Evolutionary conservation across 2,329 filamentous ascomycete species (phyloP), one percentile per base, ranked within the genome.

Genomic region (Sphaerulina vaccinii): DNA sequence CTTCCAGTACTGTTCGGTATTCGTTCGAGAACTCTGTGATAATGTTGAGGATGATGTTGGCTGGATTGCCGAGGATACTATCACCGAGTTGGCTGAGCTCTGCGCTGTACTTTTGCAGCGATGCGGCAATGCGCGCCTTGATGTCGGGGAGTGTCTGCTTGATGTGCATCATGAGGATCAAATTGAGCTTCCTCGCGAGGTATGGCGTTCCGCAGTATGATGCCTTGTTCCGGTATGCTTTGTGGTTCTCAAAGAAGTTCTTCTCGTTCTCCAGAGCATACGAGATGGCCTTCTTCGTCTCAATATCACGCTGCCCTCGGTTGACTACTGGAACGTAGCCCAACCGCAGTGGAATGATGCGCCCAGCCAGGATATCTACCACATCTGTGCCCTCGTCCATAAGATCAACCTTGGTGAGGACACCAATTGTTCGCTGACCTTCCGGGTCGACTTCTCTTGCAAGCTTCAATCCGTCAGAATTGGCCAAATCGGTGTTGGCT

Each of bases 131-230:
- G 58, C 95, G 87, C 11, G 88, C 90, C 77, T 99, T 99, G 79
- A 99, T 99, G 69, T 99, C 93, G 35, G 93, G 93, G 11, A 99
- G 82, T 1, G 93, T 99, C 77, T 99, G 92, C 76, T 99, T 99
- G 79, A 99, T 99, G 78, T 99, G 93, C 93, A 99, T 99, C 92
- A 99, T 97, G 63, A 99, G 81, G 68, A 99, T 97, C 66, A 99
- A 79, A 74, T 99, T 99, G 55, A 99, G 83, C 75, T 99, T 99
- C 62, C 92, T 85, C 3, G 93, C 93, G 54, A 99, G 79, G 69
- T 99, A 99, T 3, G 93, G 93, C 2, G 93, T 99, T 71, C 93
- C 93, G 73, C 93, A 99, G 79, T 99, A 99, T 5, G 91, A 88
- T 69, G 90, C 91, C 84, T 99, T 99, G 76, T 97, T 99, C 55